Conservation (phyloP, 2,329 filamentous ascomycete species). For the Cordyceps javanica region DNA sequence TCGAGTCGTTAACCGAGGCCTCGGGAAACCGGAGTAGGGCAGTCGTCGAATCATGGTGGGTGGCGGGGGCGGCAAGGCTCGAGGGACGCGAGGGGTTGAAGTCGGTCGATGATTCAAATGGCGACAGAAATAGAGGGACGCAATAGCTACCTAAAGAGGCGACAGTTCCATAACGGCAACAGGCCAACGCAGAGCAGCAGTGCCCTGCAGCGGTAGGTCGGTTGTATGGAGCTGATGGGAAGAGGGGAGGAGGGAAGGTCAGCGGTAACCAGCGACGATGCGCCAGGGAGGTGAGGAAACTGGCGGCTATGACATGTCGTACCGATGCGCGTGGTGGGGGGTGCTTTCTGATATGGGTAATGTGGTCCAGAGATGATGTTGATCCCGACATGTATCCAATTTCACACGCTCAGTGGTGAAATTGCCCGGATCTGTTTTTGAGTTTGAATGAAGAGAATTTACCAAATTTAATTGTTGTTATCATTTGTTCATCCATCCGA, state of each 20-base stretch:
- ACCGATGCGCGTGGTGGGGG: too few relatives aligned
- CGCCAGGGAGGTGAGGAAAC: background rate
- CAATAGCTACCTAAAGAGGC: background rate
- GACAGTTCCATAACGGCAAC: background rate
- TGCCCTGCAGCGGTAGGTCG: background rate
- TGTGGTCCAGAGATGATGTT: too few relatives aligned
- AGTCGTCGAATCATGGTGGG: constrained; percentile 24
- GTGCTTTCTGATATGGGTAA: too few relatives aligned
- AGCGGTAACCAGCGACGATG: too few relatives aligned
- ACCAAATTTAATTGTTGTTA: too few relatives aligned
- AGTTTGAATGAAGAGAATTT: too few relatives aligned
- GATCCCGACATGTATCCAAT: too few relatives aligned
- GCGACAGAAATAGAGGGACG: background rate
- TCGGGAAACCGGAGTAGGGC: constrained; percentile 38
- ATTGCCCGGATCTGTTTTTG: too few relatives aligned
- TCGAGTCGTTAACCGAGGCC: constrained; percentile 46
- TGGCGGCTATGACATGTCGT: background rate
- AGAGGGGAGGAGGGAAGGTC: background rate
- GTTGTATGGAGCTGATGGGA: background rate
- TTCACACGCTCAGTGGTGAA: too few relatives aligned
- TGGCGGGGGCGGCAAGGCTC: background rate
- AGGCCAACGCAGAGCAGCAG: background rate
- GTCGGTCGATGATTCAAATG: background rate
- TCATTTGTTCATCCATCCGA: too few relatives aligned
- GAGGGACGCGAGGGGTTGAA: background rate